These are phyloP conservation scores for Thalassiosira hispida DNA, from an alignment of 352 stramenopile genomes.

Conservation along the genomic window DNA sequence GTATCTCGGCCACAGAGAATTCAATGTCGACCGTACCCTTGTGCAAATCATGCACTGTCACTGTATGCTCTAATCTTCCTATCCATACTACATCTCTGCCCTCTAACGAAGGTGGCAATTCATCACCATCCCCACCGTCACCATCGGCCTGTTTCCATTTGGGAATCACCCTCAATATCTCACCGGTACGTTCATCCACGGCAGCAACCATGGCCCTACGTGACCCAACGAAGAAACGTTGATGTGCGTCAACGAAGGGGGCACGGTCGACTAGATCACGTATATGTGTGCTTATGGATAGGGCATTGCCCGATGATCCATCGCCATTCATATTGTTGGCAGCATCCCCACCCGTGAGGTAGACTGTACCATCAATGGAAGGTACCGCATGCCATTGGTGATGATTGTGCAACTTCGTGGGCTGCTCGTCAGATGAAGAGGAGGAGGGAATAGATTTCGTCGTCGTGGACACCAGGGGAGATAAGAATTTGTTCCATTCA, in stretches of 20 bases:
- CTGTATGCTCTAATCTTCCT: conserved; percentile 73
- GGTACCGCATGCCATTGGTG: conserved; percentile 67
- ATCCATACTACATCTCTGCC: conserved; percentile 79
- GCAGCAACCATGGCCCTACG: conserved; percentile 64
- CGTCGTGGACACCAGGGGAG: conserved; percentile 75
- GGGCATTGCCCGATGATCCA: conserved; percentile 16
- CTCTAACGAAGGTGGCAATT: conserved; percentile 39
- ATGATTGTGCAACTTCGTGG: conserved; percentile 36
- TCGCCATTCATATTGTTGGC: not conserved
- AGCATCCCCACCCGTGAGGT: conserved; percentile 52
- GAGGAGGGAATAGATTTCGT: conserved; percentile 27
- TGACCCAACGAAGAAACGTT: conserved; percentile 73
- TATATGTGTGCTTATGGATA: conserved; percentile 64
- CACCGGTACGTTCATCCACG: conserved; percentile 69
- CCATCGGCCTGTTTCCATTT: conserved; percentile 40
- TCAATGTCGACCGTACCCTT: conserved; percentile 70
- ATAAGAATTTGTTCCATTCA: conserved; percentile 51
- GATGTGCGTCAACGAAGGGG: conserved; percentile 78
- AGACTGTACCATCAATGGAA: conserved; percentile 78
- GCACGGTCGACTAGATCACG: conserved; percentile 70
- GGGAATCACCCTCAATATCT: conserved; percentile 74
- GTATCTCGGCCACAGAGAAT: conserved; percentile 74
- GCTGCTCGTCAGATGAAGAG: conserved; percentile 32
- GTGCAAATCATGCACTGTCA: conserved; percentile 76
- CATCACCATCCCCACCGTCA: conserved; percentile 38